Evolutionary conservation across 768 basidiomycete genomes (phyloP), one percentile per base, ranked within the genome.

Genomic region (Crepidotus variabilis): DNA sequence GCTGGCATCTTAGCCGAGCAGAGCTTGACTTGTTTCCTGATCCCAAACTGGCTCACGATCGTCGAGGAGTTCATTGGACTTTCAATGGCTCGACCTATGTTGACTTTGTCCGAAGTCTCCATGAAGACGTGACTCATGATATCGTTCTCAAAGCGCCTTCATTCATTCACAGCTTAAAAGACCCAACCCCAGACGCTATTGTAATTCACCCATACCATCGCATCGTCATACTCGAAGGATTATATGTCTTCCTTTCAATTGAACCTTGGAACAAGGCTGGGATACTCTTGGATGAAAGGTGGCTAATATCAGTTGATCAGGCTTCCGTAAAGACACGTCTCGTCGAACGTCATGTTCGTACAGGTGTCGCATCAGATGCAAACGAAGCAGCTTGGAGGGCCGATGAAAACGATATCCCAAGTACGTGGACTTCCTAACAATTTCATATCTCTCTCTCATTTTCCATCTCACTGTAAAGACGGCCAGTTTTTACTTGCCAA

Each of bases 1-100:
- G 96, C 10, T 98, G 94, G 93, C 95, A 98, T 68, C 78, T 89
- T 57, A 82, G 90, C 16, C 83, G 92, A 21, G 80, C 83, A 3
- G 84, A 90, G 60, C 82, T 98, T 23, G 91, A 91, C 63, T 65
- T 72, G 20, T 80, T 94, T 66, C 82, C 84, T 13, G 85, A 97
- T 67, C 87, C 94, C 0, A 76, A 80, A 52, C 79, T 85, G 39
- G 93, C 94, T 0, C 84, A 88, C 61, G 87, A 87, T 80, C 55
- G 92, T 47, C 82, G 94, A 20, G 95, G 95, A 2, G 86, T 80
- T 13, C 90, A 94, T 61, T 96, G 93, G 89, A 97, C 94, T 1
- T 98, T 98, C 64, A 87, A 97, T 61, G 85, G 82, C 5, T 61
- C 68, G n/a, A 75, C 77, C 22, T 97, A 94, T 69, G 79, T 85